Evolutionary conservation across 2,329 filamentous ascomycete species (phyloP), one percentile per base, ranked within the genome.

Genomic region (Ceratocystis lukuohia): DNA sequence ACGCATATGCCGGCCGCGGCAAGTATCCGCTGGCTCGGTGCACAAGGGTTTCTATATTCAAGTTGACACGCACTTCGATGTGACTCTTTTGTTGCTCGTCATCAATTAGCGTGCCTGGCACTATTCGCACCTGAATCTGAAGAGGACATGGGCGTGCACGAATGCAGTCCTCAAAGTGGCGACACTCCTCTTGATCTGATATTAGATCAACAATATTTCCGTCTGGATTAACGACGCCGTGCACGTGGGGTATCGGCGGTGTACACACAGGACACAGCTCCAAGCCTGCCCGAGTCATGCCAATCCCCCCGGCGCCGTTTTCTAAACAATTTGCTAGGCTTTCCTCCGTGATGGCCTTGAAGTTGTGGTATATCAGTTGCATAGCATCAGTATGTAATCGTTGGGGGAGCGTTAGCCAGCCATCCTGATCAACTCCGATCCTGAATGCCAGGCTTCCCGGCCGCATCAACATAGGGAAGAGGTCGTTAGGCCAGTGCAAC

Each of bases 21-120:
- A 72, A 65, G 46, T 71, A 64, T 3, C 69, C 48, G 30, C 59
- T 22, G 0, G 70, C 70, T 15, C 68, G 64, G 17, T 72, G 71
- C 15, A 67, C 45, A 0, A 72, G 68, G 1, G 68, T 44, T 15
- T 65, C 20, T 0, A 70, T 64, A 3, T 71, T 69, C 28, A 71
- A 1, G 3, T 33, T 61, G 33, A 72, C 28, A 1, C 69, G 68
- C 30, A 71, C 46, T 28, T 66, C 59, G 17, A 67, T 61, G 25
- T 61, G 44, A 25, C 56, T 59, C 56, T 59, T 59, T 17, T 59
- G 56, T 8, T 25, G 6, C 2, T 46, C 8, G n/a, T 61, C 53
- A 15, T 37, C 48, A 7, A 28, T 12, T 12, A 30, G 44, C 7
- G 30, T 33, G 28, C 25, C 56, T 8, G 56, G 56, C 5, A 59